Base-by-base conservation (phyloP, 2,329 filamentous ascomycete species). In the Exophiala sp. region DNA sequence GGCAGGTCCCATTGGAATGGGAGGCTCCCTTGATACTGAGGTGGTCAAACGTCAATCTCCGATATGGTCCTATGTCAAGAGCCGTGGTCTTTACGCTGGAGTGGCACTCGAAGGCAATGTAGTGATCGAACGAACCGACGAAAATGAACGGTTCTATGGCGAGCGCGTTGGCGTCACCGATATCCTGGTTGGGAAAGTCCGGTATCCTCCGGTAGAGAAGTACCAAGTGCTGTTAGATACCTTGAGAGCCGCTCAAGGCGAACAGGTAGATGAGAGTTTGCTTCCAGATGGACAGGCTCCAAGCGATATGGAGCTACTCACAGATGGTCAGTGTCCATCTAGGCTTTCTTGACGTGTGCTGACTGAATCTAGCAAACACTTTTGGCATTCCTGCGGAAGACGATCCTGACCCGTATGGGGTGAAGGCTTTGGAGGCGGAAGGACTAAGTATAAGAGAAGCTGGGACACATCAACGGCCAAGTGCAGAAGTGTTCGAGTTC, bases 401-500 rank as follows among this genome's bases (percentile, higher is more conserved):
- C 50, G 92, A 97, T 63, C 91, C 91, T 0, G 92, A 97, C 68
- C 92, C 92, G 0, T 97, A 89, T 66, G 92, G 92, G 20, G 88
- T 96, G 21, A 81, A 91, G 60, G 91, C 92, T 6, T 74, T 97
- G n/a, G 90, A 96, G 67, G 86, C 90, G 75, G 88, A 91, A 57
- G 92, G 92, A 2, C 75, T 96, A 52, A 89, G 92, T 63, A 94
- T 97, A 61, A 83, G 88, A 48, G 91, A 96, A 73, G 91, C 91
- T n/a, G 91, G 90, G 33, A 87, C 86, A 2, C 82, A 84, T 46
- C 77, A 82, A 50, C 79, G 89, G 51, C 89, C 91, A 2, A 78
- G 82, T 20, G 90, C 86, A 73, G 89, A 86, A 54, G 83, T 87
- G 62, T 95, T 96, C 68, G 89, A 92, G 65, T 94, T 89, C 70